Evolutionary conservation across 495 filamentous ascomycete species (phyloP), one percentile per base, ranked within the genome.

Genomic region (Evernia prunastri): DNA sequence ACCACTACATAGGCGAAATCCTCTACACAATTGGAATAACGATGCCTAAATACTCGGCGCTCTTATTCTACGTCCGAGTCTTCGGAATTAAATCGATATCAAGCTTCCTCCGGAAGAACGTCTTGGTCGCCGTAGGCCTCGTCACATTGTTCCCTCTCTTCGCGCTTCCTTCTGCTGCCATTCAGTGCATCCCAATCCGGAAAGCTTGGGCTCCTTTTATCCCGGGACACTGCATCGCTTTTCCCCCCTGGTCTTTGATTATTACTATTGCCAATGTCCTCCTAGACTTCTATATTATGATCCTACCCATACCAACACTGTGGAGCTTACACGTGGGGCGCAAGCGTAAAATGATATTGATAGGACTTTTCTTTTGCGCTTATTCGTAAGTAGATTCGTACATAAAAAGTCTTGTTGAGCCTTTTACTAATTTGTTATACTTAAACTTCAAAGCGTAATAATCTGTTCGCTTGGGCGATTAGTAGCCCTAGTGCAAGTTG

Each of bases 21-120:
- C 27, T 61, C 40, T 49, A 47, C 59, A 18, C 13, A 10, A 8
- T 53, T 31, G 40, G 7, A 36, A 35, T 61, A 27, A 45, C 39
- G 15, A 4, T 61, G 27, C 59, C 59, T 8, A 61, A 53, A 27
- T 51, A 61, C 59, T 61, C 59, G 10, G 59, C 33, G 17, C 9
- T 61, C 3, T 35, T 61, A 3, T 61, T 53, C 42, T 61, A 61
- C n/a, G 9, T 51, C 17, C 59, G 59, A n/a, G 1, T 61, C 17
- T 61, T 61, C 43, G 10, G 27, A 7, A 35, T 40, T 7, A 49
- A 49, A 17, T 53, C 40, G 20, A 61, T 4, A 29, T 53, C 49
- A 3, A 0, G 18, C 49, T 13, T 51, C 18, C 53, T 61, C 4
- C 59, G 59, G 3, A 27, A 15, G 23, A 61, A 11, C 25, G 18